Base-by-base conservation (phyloP, 2,329 filamentous ascomycete species). In the Ophiostoma pallidulum region DNA sequence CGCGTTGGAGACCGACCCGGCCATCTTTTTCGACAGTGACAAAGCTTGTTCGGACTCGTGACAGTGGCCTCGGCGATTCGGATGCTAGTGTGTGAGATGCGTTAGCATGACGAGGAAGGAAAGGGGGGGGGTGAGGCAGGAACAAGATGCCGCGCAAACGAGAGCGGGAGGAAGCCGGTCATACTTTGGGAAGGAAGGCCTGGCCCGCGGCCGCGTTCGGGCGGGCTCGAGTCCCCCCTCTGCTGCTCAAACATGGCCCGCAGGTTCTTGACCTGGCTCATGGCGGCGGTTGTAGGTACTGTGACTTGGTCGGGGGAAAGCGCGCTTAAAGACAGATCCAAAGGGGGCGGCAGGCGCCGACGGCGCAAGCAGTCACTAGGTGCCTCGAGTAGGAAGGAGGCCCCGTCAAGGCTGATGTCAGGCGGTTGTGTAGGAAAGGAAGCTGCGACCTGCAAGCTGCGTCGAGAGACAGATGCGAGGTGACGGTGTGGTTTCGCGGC, bases 221-320 rank as follows among this genome's bases (percentile, higher is more conserved):
- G 78, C 54, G 80, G 75, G 57, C 76, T 82, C 49, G 72, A 70
- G 56, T 78, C 76, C 62, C 74, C 77, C 65, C 79, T 85, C 62
- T 80, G 78, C 62, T 80, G 78, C 71, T 90, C 85, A 63, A 89
- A 89, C 75, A 86, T 87, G 60, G 85, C 85, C 58, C 83, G 75
- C 56, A 90, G 77, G 67, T 85, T 86, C 68, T 74, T 82, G 60
- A 86, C 82, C 60, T 77, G 80, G 60, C 80, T 80, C 76, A 80
- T 80, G 59, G 63, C 69, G 65, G 65, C 65, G 58, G 64, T 49
- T 57, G 40, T 41, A 42, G 19, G 7, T 20, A 14, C n/a, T n/a
- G n/a, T n/a, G n/a, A n/a, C n/a, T n/a, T 24, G 18, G 9, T 26
- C 4, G 28, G 16, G 22, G 40, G 46, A 48, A 48, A 24, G 38